A percentile compares a stretch with the other conserved stretches of the same genome.
These are phyloP conservation scores for Lonicera japonica DNA, from an alignment of 129 eudicot genomes.

Conservation along the genomic window DNA sequence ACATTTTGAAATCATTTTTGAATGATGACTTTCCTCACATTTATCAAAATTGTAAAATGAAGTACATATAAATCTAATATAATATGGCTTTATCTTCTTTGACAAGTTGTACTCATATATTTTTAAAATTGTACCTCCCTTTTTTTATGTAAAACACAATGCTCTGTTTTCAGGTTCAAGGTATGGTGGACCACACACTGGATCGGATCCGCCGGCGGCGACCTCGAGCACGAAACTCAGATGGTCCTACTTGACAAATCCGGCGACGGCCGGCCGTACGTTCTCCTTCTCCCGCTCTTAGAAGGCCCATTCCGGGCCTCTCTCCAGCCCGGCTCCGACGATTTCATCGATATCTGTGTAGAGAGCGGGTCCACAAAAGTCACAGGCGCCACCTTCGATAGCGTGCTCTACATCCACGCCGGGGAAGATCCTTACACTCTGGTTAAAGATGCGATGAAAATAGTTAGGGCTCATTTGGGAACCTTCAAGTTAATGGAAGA, in stretches of 20 bases:
- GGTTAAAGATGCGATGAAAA: conserved; percentile 55
- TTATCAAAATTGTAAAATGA: too few species aligned
- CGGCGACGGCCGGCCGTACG: conserved; percentile 49
- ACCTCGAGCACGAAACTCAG: conserved; percentile 74
- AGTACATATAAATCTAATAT: too few species aligned
- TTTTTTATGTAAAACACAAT: too few species aligned
- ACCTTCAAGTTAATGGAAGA: conserved; percentile 73
- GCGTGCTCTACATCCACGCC: conserved; percentile 52
- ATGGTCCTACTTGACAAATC: conserved; percentile 55
- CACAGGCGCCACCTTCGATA: conserved; percentile 30
- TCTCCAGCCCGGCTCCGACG: conserved; percentile 56
- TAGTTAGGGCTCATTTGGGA: conserved; percentile 56
- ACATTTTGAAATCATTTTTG: too few species aligned
- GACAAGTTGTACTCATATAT: too few species aligned
- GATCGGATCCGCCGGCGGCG: conserved; percentile 67
- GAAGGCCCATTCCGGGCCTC: conserved; percentile 82
- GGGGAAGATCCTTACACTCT: conserved; percentile 56
- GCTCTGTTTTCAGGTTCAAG: conserved; percentile 30
- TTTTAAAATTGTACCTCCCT: too few species aligned
- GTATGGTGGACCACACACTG: conserved; percentile 98
- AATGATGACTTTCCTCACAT: too few species aligned
- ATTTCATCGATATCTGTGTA: conserved; percentile 47
- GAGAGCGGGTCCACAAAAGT: conserved; percentile 81
- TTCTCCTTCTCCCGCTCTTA: conserved; percentile 58
- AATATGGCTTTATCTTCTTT: too few species aligned